phyloP scores from a whole-genome alignment of 2,329 filamentous ascomycete genomes.

The Lecanoromycetidae sp. region DNA sequence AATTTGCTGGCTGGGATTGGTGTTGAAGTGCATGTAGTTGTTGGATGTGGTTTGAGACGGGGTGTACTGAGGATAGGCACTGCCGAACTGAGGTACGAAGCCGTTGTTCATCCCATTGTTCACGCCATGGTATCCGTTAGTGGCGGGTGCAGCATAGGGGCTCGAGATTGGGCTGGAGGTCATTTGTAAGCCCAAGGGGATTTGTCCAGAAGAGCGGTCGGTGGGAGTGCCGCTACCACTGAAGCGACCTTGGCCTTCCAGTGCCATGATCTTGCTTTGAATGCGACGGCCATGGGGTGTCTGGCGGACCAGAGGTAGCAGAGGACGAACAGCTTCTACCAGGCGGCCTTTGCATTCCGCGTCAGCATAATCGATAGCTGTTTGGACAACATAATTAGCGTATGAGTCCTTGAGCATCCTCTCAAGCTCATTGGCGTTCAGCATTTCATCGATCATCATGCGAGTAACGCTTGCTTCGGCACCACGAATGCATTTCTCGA shows the following conservation, averaged over 20 bases:
- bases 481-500: slow-evolving; percentile 90
- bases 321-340: slow-evolving; percentile 73
- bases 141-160: slow-evolving; percentile 5
- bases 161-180: slow-evolving; percentile 5
- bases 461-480: slow-evolving; percentile 63
- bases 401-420: slow-evolving; percentile 82
- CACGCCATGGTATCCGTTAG: too few species aligned
- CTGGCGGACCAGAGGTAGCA: slow-evolving; percentile 71
- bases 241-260: slow-evolving; percentile 33
- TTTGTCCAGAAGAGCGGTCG: slow-evolving; percentile 26
- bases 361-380: slow-evolving; percentile 76
- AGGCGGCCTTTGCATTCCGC: slow-evolving; percentile 59
- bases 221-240: slow-evolving; percentile 30
- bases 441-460: slow-evolving; percentile 74
- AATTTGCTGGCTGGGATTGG: slow-evolving; percentile 11
- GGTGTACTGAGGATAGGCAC: slow-evolving; percentile 6
- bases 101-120: slow-evolving; percentile 9
- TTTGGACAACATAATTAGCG: slow-evolving; percentile 97
- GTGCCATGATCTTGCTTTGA: slow-evolving; percentile 65
- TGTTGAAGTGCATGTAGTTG: slow-evolving; percentile 11
- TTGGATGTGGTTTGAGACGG: slow-evolving; percentile 10
- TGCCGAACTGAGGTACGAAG: slow-evolving; percentile 3
- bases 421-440: slow-evolving; percentile 63
- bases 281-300: slow-evolving; percentile 93
- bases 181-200: slow-evolving; percentile 16